Evolutionary conservation across 495 filamentous ascomycete species (phyloP), one percentile per base, ranked within the genome.

Genomic region (Tricharina praecox): DNA sequence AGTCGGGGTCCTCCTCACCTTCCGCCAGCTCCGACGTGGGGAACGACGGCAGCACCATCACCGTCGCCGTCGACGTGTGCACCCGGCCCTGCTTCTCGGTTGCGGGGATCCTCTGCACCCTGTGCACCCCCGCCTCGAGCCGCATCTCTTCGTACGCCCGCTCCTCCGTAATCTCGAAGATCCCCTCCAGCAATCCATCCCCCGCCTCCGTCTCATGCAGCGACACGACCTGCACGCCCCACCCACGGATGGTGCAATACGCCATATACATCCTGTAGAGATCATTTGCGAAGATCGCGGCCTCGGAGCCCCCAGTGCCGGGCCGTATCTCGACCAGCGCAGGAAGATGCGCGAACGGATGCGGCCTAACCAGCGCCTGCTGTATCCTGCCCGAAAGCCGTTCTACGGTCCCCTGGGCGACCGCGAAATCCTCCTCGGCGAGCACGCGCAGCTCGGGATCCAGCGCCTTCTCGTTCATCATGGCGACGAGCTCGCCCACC

Each of bases 311-410:
- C 35, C 90, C 90, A n/a, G 84, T 85, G 2, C 90, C 90, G 4
- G 90, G 90, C 2, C 85, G 76, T 28, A 97, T 81, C 63, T 97
- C 90, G 30, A 97, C 62, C 30, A 97, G 68, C 53, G 88, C 94
- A 34, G 85, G 83, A 53, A 97, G 76, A 48, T 85, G 72, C n/a
- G 84, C 84, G 59, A 96, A 97, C 3, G 92, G 88, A 58, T 97
- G 86, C 40, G 75, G 73, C 4, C 88, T 88, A 25, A 93, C 78
- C 44, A 97, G 74, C 11, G 81, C 70, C 15, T 71, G 72, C 32
- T 81, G 81, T 8, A 97, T 68, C 24, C 72, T 70, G 15, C 67
- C 69, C 1, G 76, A 75, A 18, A 87, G 70, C 0, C 63, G 53
- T 10, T 69, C 67, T 19, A 92, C 66, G 38, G 71, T 57, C n/a